Conservation (phyloP, 129 eudicot species). For the Helichrysum umbraculigerum region DNA sequence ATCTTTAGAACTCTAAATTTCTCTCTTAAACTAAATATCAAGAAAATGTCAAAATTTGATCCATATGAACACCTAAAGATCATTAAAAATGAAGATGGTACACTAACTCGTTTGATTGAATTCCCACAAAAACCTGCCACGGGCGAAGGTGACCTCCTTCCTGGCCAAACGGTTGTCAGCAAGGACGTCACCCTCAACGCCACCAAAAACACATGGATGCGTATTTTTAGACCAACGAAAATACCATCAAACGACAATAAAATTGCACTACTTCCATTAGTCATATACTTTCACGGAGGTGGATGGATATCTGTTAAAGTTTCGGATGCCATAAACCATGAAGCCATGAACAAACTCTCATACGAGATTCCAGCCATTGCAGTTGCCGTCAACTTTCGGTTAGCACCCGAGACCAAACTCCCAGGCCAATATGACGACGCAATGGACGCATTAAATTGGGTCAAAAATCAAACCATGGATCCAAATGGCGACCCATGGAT, state of each 20-base stretch:
- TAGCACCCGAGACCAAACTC: slow-evolving; percentile 74
- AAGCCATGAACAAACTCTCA: slow-evolving; percentile 41
- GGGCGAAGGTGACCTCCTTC: slow-evolving; percentile 36
- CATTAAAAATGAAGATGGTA: slow-evolving; percentile 54
- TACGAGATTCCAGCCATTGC: slow-evolving; percentile 51
- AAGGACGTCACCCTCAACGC: slow-evolving; percentile 63
- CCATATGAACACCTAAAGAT: slow-evolving; percentile 79
- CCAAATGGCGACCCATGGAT: slow-evolving; percentile 63
- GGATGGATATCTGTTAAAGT: slow-evolving; percentile 49
- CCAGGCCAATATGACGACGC: slow-evolving; percentile 84
- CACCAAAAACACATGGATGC: slow-evolving; percentile 56
- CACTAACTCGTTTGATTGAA: slow-evolving; percentile 50
- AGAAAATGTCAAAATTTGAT: slow-evolving; percentile 64
- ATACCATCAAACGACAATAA: slow-evolving; percentile 56
- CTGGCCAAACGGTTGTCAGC: slow-evolving; percentile 53
- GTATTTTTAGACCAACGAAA: slow-evolving; percentile 63
- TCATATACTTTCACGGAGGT: slow-evolving; percentile 65
- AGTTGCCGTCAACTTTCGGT: slow-evolving; percentile 52
- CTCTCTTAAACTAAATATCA: neutral
- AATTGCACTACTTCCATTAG: slow-evolving; percentile 61
- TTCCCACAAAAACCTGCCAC: slow-evolving; percentile 57
- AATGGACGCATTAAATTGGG: slow-evolving; percentile 59
- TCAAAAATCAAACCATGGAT: slow-evolving; percentile 40
- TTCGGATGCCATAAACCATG: slow-evolving; percentile 41
- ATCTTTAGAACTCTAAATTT: too few species aligned